These are phyloP conservation scores for Hericium coralloides DNA, from an alignment of 768 basidiomycete genomes.

Conservation along the genomic window DNA sequence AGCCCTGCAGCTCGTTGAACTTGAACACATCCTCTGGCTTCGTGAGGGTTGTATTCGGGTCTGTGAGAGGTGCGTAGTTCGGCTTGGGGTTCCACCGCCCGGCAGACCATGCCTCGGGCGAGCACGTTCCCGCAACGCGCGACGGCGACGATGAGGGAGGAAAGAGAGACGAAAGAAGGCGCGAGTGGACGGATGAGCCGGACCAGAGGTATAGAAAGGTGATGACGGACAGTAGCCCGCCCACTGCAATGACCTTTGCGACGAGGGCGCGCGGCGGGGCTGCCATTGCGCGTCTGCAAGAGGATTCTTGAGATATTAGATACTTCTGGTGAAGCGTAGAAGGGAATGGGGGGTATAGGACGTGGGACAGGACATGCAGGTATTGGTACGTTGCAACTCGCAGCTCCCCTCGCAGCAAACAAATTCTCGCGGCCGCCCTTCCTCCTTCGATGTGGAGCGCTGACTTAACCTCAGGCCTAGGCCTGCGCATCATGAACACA, in stretches of 20 bases:
- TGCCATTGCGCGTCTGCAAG: not conserved
- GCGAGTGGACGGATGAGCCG: not conserved
- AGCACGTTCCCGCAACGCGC: not conserved
- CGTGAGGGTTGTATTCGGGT: conserved; percentile 25
- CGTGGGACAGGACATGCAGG: no score
- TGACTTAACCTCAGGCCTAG: no score
- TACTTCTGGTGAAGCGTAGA: no score
- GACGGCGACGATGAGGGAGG: not conserved
- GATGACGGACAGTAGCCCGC: not conserved
- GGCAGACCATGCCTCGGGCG: not conserved
- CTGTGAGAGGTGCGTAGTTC: conserved; percentile 2
- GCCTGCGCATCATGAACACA: no score
- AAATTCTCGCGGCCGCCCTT: no score
- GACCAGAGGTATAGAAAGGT: not conserved
- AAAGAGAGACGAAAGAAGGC: not conserved
- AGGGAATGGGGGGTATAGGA: no score
- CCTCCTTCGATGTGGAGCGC: no score
- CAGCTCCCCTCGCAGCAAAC: no score
- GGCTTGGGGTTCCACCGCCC: not conserved
- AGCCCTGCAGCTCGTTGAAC: conserved; percentile 52
- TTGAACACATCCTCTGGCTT: conserved; percentile 33
- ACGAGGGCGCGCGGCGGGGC: not conserved
- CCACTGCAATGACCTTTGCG: not conserved
- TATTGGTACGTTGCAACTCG: no score
- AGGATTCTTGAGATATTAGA: no score